Conservation (phyloP, 257 asterid genomes). For the Jacaranda mimosifolia region DNA sequence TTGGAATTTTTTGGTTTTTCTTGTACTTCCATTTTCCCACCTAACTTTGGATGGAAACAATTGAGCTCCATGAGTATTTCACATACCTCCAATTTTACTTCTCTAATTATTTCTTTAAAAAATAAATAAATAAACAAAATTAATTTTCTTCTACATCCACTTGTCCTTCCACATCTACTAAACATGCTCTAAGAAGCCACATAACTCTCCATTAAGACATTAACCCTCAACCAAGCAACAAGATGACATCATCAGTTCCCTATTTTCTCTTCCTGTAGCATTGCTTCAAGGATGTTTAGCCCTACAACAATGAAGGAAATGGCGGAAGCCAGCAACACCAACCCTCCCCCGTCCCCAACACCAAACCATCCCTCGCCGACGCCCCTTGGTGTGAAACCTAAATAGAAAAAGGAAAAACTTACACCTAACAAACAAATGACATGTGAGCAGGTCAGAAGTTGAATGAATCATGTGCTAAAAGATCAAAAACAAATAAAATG, state of each 20-base stretch:
- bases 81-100: neutral
- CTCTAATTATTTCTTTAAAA: neutral
- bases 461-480: neutral
- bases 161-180: neutral
- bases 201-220: neutral
- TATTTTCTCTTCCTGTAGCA: neutral
- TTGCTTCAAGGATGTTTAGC: neutral
- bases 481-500: constrained; percentile 23
- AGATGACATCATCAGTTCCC: neutral
- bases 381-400: neutral
- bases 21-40: neutral
- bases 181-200: neutral
- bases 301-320: neutral
- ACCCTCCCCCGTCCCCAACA: neutral
- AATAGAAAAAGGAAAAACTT: neutral
- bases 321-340: neutral
- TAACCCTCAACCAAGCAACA: neutral
- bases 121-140: neutral
- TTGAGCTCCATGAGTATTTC: neutral
- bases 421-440: neutral
- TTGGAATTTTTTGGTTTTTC: too few relatives aligned
- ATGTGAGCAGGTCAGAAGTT: too few relatives aligned
- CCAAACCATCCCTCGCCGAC: neutral
- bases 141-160: neutral
- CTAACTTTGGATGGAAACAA: neutral